Base-by-base conservation (phyloP, 345 rosid genomes). In the Eucalyptus globulus region DNA sequence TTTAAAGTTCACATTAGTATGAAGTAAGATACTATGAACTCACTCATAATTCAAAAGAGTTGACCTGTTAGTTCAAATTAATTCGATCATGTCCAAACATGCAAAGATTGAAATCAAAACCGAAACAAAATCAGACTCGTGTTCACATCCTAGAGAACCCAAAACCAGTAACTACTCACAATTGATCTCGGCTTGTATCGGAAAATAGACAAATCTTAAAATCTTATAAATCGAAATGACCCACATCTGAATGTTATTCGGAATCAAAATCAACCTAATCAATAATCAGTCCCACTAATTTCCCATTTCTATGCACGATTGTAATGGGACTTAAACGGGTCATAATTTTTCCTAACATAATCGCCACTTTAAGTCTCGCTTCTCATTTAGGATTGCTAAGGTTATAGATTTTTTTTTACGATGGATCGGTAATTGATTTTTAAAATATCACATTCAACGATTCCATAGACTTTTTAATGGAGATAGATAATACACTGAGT, bases 101-200 rank as follows among this genome's bases (percentile, higher is more conserved):
- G 17, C 8, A 62, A 29, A 62, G 69, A 62, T 62, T 62, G 34
- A 29, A 62, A 62, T 62, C 69, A 29, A 29, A 29, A 62, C 5
- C 24, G 5, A 27, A 0, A 62, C 29, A 17, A 29, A 12, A 29
- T 26, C 0, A 7, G 9, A 62, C n/a, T 26, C 7, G 5, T 62
- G 29, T 24, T 26, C n/a, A 60, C n/a, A 60, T 60, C 7, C n/a
- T 3, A 11, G 69, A 62, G 69, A 62, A 29, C 17, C 16, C 31
- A 62, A 62, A 62, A 62, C 34, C n/a, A 62, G 16, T 6, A 27
- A 62, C 14, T 62, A 27, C 69, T 29, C 69, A 51, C 11, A 62
- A 29, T 62, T 62, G 69, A 27, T 62, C 69, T 29, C 2, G 1
- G n/a, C 9, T 29, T 4, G 69, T 29, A 62, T 29, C 1, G 4